Percentiles rank a stretch among this genome's conserved stretches.
phyloP scores from a whole-genome alignment of 257 asterid genomes.

The Lavandula angustifolia region DNA sequence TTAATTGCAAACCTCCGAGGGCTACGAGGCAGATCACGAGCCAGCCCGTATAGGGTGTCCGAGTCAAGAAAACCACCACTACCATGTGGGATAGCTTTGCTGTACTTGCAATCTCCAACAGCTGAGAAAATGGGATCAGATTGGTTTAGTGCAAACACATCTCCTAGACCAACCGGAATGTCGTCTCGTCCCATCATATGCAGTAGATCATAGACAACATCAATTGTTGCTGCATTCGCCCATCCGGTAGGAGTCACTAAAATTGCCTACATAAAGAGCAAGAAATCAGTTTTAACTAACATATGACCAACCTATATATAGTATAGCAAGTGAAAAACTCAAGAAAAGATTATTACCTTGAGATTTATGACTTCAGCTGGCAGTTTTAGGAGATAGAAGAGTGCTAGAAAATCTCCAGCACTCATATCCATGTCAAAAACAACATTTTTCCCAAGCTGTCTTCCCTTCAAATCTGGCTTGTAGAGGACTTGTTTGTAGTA shows the following conservation, averaged over 20 bases:
- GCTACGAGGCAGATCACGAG: conserved; percentile 77
- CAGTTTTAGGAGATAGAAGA: conserved; percentile 72
- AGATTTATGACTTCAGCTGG: conserved; percentile 70
- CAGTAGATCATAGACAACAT: conserved; percentile 69
- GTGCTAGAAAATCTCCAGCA: conserved; percentile 86
- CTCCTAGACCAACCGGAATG: conserved; percentile 79
- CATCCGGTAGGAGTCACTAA: conserved; percentile 83
- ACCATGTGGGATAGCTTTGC: conserved; percentile 74
- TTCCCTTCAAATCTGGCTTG: conserved; percentile 58
- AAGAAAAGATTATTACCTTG: conserved; percentile 51
- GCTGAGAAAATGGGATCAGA: conserved; percentile 45
- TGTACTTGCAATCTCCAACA: conserved; percentile 82
- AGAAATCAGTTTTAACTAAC: background rate
- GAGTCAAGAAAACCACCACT: conserved; percentile 85
- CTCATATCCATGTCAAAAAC: conserved; percentile 97
- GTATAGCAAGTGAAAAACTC: background rate
- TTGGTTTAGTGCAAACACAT: conserved; percentile 61
- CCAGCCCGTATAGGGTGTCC: conserved; percentile 77
- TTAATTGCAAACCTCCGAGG: conserved; percentile 58
- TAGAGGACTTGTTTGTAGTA: conserved; percentile 46
- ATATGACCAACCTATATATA: background rate
- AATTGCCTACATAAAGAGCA: conserved; percentile 52
- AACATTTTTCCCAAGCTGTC: conserved; percentile 55
- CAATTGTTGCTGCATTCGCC: conserved; percentile 89
- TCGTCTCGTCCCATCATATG: conserved; percentile 98